Base-by-base conservation (phyloP, 768 basidiomycete genomes). In the Phallus indusiatus region DNA sequence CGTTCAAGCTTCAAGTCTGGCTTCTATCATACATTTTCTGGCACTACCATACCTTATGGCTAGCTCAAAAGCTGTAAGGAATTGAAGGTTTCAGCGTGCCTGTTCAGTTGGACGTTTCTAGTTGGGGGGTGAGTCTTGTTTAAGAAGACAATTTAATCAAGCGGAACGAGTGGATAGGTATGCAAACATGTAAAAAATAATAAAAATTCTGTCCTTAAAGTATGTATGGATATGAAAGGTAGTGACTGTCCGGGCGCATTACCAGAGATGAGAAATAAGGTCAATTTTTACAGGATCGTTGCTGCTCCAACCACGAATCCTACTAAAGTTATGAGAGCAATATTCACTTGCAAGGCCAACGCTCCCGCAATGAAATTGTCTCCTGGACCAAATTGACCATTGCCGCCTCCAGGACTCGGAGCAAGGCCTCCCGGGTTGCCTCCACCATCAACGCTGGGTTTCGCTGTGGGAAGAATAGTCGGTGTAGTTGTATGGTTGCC, bases 381-480 rank as follows among this genome's bases (percentile, higher is more conserved):
- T 16, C 49, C 49, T 11, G 57, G 57, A 10, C 57, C 57, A 42
- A 36, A 59, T 20, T 36, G 35, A 1, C 57, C 57, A 36, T 28
- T 22, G 16, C 33, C 47, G n/a, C 57, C 57, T 11, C 56, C 56
- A 17, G 56, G 56, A 18, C 56, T 58, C 16, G 56, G 56, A 35
- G 56, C 56, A 16, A 24, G 47, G 10, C 24, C 56, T 5, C 20
- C 7, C 18, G 24, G 24, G 17, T 37, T 37, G 17, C 56, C 56
- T 12, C 56, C 56, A 28, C 34, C 47, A 8, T 33, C 47, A 10
- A 35, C 18, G 18, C 48, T 58, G 10, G 56, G 47, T 18, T 24
- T 51, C 17, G 56, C 56, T 1, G 56, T 58, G 12, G 56, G 56
- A 21, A 58, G 36, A 35, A 18, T 49, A 16, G 20, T 50, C 2